Conservation (phyloP, 169 alveolate species). For the Amoebophrya sp. region DNA sequence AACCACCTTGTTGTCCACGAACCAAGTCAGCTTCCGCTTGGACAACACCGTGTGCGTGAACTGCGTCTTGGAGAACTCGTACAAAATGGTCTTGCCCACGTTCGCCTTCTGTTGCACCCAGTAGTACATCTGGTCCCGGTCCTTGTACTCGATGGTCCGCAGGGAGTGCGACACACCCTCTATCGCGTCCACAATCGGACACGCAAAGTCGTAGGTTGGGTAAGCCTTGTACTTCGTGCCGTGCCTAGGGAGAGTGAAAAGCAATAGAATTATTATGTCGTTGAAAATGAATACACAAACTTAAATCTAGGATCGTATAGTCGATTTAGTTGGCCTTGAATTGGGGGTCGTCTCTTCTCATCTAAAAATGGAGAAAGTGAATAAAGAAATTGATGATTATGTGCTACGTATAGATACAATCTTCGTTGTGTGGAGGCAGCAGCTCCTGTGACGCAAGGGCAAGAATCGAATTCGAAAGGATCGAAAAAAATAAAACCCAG, state of each 20-base stretch:
- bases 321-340: no score
- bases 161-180: constrained; percentile 96
- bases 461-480: no score
- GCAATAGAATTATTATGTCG: no score
- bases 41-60: constrained; percentile 90
- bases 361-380: no score
- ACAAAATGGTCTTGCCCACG: constrained; percentile 53
- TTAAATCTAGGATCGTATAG: no score
- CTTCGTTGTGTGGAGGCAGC: constrained; percentile 42
- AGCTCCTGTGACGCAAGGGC: no score
- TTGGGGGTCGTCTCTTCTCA: no score
- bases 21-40: constrained; percentile 92
- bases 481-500: no score
- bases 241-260: no score
- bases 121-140: constrained; percentile 87
- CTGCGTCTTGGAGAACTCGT: constrained; percentile 88
- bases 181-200: constrained; percentile 94
- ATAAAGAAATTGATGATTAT: no score
- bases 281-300: no score
- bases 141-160: constrained; percentile 95
- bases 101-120: constrained; percentile 66
- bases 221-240: constrained; percentile 89
- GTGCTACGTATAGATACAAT: constrained; percentile 38
- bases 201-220: constrained; percentile 98
- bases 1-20: constrained; percentile 71